A percentile compares a stretch with the other conserved stretches of the same genome.
phyloP scores from a whole-genome alignment of 2,329 filamentous ascomycete genomes.

The Botrytis paeoniae region DNA sequence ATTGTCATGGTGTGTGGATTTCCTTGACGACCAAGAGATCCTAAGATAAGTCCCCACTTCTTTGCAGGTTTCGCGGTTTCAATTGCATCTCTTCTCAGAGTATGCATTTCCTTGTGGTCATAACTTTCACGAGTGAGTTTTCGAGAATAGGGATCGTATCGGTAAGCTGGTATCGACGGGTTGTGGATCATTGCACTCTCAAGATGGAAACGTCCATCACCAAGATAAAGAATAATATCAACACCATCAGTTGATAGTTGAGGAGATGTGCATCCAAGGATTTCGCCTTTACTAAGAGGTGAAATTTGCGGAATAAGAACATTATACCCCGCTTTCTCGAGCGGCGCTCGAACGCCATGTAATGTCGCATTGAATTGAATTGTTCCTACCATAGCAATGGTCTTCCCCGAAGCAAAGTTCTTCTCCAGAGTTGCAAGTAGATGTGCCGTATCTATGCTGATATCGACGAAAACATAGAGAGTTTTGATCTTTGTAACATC shows the following conservation, averaged over 20 bases:
- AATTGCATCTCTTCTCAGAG: conserved; percentile 75
- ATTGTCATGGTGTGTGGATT: conserved; percentile 89
- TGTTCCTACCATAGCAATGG: conserved; percentile 88
- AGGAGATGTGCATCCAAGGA: conserved; percentile 94
- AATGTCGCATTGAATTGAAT: conserved; percentile 99
- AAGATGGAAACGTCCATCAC: conserved; percentile 91
- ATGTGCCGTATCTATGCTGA: conserved; percentile 89
- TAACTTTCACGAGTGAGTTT: conserved; percentile 90
- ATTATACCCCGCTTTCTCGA: conserved; percentile 81
- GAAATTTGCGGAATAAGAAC: conserved; percentile 89
- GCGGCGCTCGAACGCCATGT: conserved; percentile 73
- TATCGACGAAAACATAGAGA: conserved; percentile 96
- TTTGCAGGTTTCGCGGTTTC: conserved; percentile 68
- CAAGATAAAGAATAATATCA: conserved; percentile 82
- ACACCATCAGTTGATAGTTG: conserved; percentile 59
- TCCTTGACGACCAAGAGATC: conserved; percentile 86
- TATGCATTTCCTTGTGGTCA: conserved; percentile 86
- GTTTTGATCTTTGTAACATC: conserved; percentile 97
- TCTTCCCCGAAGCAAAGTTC: conserved; percentile 83
- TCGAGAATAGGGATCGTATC: conserved; percentile 94
- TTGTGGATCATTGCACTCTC: conserved; percentile 99
- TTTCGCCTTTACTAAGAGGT: conserved; percentile 90
- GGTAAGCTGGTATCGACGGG: conserved; percentile 82
- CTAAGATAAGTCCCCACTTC: conserved; percentile 94
- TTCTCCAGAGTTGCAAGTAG: conserved; percentile 81